Percentiles rank a stretch among this genome's conserved stretches.
Conservation (phyloP, 2,329 filamentous ascomycete species). For the Sporothrix luriei region DNA sequence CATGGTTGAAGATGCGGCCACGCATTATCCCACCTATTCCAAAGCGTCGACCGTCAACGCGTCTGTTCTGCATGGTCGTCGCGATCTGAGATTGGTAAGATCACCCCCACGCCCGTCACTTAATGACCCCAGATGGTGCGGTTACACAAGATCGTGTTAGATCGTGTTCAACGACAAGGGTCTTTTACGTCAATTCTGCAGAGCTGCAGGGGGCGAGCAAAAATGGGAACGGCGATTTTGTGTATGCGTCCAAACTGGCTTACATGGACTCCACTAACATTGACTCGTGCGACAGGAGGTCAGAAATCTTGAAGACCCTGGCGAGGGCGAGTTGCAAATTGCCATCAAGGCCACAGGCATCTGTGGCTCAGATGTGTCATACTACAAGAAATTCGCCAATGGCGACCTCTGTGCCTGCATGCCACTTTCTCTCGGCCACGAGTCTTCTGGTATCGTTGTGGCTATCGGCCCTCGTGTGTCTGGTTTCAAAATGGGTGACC, state of each 20-base stretch:
- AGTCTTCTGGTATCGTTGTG: constrained; percentile 62
- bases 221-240: no score
- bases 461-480: constrained; percentile 56
- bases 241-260: no score
- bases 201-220: background rate
- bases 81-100: constrained; percentile 60
- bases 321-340: constrained; percentile 62
- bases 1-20: constrained; percentile 49
- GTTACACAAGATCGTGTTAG: constrained; percentile 41
- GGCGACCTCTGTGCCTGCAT: constrained; percentile 68
- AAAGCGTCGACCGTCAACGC: constrained; percentile 54
- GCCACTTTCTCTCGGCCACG: constrained; percentile 66
- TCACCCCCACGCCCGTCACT: constrained; percentile 26
- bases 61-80: constrained; percentile 60
- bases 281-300: constrained; percentile 49
- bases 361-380: constrained; percentile 70
- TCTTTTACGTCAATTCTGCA: background rate
- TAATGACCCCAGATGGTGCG: constrained; percentile 37
- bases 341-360: constrained; percentile 67
- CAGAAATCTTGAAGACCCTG: constrained; percentile 53
- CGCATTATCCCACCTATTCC: constrained; percentile 49
- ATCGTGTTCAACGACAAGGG: constrained; percentile 32
- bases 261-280: background rate
- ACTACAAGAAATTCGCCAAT: constrained; percentile 73
- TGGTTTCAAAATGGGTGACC: constrained; percentile 58